Base-by-base conservation (phyloP, 2,329 filamentous ascomycete species). In the Hypoxylon sp. region DNA sequence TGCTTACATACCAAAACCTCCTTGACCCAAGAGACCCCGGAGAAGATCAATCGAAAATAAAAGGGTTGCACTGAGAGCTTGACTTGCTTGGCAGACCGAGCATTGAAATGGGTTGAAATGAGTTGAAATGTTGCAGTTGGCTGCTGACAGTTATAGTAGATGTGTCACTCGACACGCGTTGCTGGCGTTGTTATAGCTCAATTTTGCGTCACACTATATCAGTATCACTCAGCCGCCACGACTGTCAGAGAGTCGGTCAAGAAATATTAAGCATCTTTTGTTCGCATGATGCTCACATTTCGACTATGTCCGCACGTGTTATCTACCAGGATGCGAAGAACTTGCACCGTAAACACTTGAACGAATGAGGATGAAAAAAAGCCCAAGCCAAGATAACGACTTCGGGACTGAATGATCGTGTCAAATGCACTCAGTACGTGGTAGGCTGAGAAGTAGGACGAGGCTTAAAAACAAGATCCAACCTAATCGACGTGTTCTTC, bases 241-340 rank as follows among this genome's bases (percentile, higher is more conserved):
- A 46, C 38, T 34, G 67, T 69, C 67, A 69, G 67, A 69, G 23
- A 62, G 60, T 67, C 64, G 67, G 67, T 67, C 67, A 69, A 55
- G 51, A 19, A 51, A 61, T 30, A 30, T 30, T 23, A 55, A 28
- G 36, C 19, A 55, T 34, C 38, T 11, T 17, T 17, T 32, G 14
- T 11, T 13, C 21, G 28, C 48, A 32, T 30, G 21, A 28, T 38
- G 36, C 28, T 43, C 17, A 10, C 17, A 21, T 43, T 10, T 17
- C 17, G 38, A 21, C 17, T 25, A 30, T 13, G 4, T 19, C 28
- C 25, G 14, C 17, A 19, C 7, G 21, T 36, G n/a, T 17, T 51
- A 43, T 51, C 17, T 30, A 21, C 25, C n/a, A 43, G 46, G 55
- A 49, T 58, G 46, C 10, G 28, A 46, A 38, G 43, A 21, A 32